These are phyloP conservation scores for Aspergillus leporis DNA, from an alignment of 495 filamentous ascomycete species.

Conservation along the genomic window DNA sequence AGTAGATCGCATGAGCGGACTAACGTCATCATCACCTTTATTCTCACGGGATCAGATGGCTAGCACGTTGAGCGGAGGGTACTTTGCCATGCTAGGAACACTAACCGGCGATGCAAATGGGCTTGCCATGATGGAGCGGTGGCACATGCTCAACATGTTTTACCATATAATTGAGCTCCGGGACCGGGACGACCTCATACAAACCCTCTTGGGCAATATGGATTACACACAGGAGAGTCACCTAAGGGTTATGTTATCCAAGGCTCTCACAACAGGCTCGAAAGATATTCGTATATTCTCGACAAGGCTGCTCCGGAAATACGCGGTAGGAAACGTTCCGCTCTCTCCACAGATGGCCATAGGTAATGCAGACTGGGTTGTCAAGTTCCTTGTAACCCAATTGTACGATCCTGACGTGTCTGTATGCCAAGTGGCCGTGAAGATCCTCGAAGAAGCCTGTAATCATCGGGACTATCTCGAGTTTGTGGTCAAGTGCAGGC, in stretches of 20 bases:
- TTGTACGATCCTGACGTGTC: conserved; percentile 96
- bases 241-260: conserved; percentile 86
- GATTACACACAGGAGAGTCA: conserved; percentile 89
- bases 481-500: conserved; percentile 93
- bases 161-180: conserved; percentile 94
- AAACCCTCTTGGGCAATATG: conserved; percentile 82
- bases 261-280: conserved; percentile 85
- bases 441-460: conserved; percentile 96
- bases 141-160: conserved; percentile 99
- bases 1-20: conserved; percentile 85
- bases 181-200: conserved; percentile 86
- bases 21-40: conserved; percentile 83
- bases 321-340: conserved; percentile 54
- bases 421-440: conserved; percentile 92
- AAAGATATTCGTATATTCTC: conserved; percentile 89
- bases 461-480: conserved; percentile 86
- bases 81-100: conserved; percentile 88
- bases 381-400: conserved; percentile 92
- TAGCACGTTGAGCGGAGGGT: conserved; percentile 84
- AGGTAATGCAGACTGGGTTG: conserved; percentile 83
- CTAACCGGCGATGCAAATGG: conserved; percentile 80
- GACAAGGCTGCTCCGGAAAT: conserved; percentile 80
- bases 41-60: conserved; percentile 81
- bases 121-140: conserved; percentile 87
- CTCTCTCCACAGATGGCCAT: conserved; percentile 33